Evolutionary conservation across 2,329 filamentous ascomycete species (phyloP).

Genomic region (Pseudogymnoascus sp.): DNA sequence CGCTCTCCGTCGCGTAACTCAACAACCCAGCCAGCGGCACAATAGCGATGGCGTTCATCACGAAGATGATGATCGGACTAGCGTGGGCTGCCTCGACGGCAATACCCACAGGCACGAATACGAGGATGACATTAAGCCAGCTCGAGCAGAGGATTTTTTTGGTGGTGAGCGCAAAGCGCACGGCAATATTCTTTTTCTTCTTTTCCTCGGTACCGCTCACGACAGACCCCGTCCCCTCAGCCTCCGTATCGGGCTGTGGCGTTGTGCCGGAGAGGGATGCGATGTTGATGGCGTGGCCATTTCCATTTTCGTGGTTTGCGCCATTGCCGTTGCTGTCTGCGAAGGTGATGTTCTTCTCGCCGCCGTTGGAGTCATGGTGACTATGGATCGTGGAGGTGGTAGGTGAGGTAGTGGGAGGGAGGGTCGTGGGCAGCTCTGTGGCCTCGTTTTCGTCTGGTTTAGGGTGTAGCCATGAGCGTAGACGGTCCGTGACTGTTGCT

Average conservation of each 20-base stretch:
- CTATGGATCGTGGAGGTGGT: background rate
- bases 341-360: background rate
- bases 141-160: conserved; percentile 62
- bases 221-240: conserved; percentile 53
- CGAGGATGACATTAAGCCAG: conserved; percentile 70
- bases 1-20: conserved; percentile 68
- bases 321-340: background rate
- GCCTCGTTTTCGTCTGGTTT: background rate
- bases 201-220: conserved; percentile 35
- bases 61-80: conserved; percentile 60
- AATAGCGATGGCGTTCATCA: conserved; percentile 69
- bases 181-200: conserved; percentile 25
- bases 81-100: conserved; percentile 49
- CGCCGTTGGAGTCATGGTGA: background rate
- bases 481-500: conserved; percentile 2
- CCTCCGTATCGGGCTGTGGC: conserved; percentile 15
- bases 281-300: background rate
- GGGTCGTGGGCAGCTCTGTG: conserved; percentile 4
- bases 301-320: background rate
- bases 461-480: conserved; percentile 6
- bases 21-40: conserved; percentile 68
- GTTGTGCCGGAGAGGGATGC: conserved; percentile 2
- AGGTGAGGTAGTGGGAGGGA: background rate
- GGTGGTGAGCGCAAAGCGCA: conserved; percentile 33
- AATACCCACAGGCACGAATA: conserved; percentile 77